Evolutionary conservation across 2,329 filamentous ascomycete genomes (phyloP).

Genomic region (Paraphoma chrysanthemicola): DNA sequence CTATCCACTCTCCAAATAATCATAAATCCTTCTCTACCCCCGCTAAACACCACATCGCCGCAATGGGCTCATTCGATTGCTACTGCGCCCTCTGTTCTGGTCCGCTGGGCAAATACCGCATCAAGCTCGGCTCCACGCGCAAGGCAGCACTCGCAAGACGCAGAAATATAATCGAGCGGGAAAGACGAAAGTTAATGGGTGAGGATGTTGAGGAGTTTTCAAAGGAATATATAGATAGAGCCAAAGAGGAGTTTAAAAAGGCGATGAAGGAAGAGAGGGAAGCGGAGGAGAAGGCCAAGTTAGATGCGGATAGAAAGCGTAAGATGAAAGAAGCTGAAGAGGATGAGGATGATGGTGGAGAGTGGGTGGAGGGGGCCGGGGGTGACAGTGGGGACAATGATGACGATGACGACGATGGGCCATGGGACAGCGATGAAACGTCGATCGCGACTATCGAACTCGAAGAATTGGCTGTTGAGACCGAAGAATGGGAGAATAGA

Average conservation of each 20-base stretch:
- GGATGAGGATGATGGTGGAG: neutral
- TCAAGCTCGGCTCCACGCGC: slow-evolving; percentile 11
- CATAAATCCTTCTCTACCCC: no score
- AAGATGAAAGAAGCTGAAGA: neutral
- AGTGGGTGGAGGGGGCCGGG: slow-evolving; percentile 1
- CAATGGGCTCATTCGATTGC: slow-evolving; percentile 25
- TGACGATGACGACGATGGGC: neutral
- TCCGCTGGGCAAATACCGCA: slow-evolving; percentile 1
- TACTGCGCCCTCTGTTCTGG: slow-evolving; percentile 26
- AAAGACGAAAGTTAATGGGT: slow-evolving; percentile 6
- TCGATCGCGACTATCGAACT: neutral
- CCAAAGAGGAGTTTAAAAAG: neutral
- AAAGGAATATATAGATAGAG: neutral
- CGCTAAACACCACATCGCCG: no score
- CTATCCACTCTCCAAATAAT: no score
- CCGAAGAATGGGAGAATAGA: neutral
- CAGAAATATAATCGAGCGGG: slow-evolving; percentile 4
- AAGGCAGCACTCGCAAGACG: slow-evolving; percentile 9
- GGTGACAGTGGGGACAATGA: neutral
- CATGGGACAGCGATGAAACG: neutral
- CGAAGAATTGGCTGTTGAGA: neutral
- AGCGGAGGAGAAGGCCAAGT: neutral
- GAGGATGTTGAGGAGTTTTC: slow-evolving; percentile 7
- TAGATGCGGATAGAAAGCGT: neutral
- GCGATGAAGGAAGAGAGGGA: neutral